phyloP scores from a whole-genome alignment of 345 rosid genomes.

The Eutrema japonicum region DNA sequence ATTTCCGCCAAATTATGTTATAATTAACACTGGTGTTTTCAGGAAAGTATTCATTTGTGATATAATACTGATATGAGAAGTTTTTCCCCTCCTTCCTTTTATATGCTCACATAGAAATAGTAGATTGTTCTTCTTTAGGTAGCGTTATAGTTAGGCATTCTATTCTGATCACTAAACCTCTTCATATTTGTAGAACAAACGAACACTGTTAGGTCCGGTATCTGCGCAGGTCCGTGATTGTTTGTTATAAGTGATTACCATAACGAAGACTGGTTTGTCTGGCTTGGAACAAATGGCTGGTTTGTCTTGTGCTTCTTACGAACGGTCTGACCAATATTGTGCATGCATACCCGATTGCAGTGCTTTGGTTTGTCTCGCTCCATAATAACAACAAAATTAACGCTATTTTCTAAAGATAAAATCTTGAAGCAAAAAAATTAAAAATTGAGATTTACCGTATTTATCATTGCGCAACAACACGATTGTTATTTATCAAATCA shows the following conservation, averaged over 20 bases:
- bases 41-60: no score
- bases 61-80: no score
- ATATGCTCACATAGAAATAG: no score
- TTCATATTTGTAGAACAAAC: not conserved
- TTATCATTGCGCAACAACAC: not conserved
- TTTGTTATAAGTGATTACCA: not conserved
- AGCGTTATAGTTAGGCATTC: not conserved
- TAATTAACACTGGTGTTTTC: not conserved
- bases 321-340: not conserved
- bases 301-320: not conserved
- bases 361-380: not conserved
- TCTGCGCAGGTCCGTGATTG: not conserved
- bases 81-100: no score
- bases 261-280: not conserved
- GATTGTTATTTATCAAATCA: not conserved
- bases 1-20: not conserved
- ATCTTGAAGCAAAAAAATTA: not conserved
- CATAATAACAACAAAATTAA: not conserved
- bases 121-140: not conserved
- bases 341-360: not conserved
- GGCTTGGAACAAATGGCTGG: not conserved
- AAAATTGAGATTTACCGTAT: not conserved
- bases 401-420: not conserved
- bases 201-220: not conserved
- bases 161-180: not conserved